These are phyloP conservation scores for Plantago ovata DNA, from an alignment of 257 asterid genomes.

Conservation along the genomic window DNA sequence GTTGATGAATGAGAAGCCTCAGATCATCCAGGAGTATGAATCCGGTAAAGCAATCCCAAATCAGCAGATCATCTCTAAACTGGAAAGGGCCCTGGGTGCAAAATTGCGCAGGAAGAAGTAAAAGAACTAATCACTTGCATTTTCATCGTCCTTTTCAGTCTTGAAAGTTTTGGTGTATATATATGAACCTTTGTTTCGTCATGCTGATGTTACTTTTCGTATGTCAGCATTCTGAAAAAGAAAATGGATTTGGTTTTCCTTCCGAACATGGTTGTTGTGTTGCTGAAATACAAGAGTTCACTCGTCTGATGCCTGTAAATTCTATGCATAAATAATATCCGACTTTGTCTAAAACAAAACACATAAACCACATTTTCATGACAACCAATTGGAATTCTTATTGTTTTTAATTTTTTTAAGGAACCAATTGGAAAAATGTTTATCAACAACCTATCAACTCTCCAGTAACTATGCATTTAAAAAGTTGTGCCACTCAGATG, in stretches of 20 bases:
- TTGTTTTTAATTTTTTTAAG: too few species aligned
- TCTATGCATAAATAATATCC: neutral
- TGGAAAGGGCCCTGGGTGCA: constrained; percentile 78
- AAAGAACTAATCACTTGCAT: constrained; percentile 8
- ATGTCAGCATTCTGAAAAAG: constrained; percentile 20
- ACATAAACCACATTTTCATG: too few species aligned
- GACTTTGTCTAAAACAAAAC: too few species aligned
- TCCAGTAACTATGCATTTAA: too few species aligned
- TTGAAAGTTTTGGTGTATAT: constrained; percentile 36
- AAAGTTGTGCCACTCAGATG: too few species aligned
- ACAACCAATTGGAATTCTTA: too few species aligned
- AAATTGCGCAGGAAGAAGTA: constrained; percentile 80
- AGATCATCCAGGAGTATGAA: constrained; percentile 50
- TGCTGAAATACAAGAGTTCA: constrained; percentile 7
- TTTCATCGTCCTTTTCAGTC: constrained; percentile 23
- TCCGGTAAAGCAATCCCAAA: constrained; percentile 53
- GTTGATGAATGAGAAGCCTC: constrained; percentile 65
- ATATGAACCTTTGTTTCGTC: constrained; percentile 26
- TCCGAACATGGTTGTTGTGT: constrained; percentile 23
- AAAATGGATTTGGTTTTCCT: constrained; percentile 32
- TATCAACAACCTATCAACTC: too few species aligned
- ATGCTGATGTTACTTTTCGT: constrained; percentile 19
- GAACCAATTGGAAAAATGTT: too few species aligned
- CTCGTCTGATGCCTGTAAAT: constrained; percentile 23
- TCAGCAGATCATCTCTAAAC: constrained; percentile 74